Base-by-base conservation (phyloP, 148 eudicot species). In the Rhododendron simsii region DNA sequence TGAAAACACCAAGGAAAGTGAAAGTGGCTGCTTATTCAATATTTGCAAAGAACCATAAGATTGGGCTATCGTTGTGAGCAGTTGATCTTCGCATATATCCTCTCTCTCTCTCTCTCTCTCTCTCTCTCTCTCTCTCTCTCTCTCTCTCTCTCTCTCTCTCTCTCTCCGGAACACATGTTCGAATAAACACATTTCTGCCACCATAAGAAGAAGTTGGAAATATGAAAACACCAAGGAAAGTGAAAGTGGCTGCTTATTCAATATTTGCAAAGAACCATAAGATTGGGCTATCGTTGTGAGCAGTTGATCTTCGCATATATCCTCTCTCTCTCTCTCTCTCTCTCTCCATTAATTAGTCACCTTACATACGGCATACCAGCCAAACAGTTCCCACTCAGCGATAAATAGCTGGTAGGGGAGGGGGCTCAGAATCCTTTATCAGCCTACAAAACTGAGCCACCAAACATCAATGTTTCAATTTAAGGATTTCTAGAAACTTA, bases 301-400 rank as follows among this genome's bases (percentile, higher is more conserved):
- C 28, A 1, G 69, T 23, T 55, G 23, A 18, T 55, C 20, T 55
- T 55, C 7, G 20, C 21, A 55, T 3, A 55, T 16, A 55, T 16
- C 59, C 76, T 71, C 76, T 71, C 76, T 71, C 76, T 30, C 76
- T 71, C 76, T 30, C 44, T 71, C 76, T 30, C 44, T 74, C 78
- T 74, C 8, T 74, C 39, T 12, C 39, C 35, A 16, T 75, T 15
- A 11, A 75, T 15, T 14, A 15, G 6, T 37, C 4, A 37, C 23
- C 35, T 37, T 15, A 35, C 78, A 75, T 5, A 15, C 18, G 30
- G 30, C 21, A 35, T 37, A 16, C 78, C 78, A 16, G 75, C 75
- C 75, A 26, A 14, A 5, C 41, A 35, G 44, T 75, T 21, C 79
- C 48, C 39, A 63, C 79, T 37, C 39, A 37, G 39, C 6, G 44